Conservation (phyloP, 805 yeast genomes). For the Scheffersomyces ergatensis region DNA sequence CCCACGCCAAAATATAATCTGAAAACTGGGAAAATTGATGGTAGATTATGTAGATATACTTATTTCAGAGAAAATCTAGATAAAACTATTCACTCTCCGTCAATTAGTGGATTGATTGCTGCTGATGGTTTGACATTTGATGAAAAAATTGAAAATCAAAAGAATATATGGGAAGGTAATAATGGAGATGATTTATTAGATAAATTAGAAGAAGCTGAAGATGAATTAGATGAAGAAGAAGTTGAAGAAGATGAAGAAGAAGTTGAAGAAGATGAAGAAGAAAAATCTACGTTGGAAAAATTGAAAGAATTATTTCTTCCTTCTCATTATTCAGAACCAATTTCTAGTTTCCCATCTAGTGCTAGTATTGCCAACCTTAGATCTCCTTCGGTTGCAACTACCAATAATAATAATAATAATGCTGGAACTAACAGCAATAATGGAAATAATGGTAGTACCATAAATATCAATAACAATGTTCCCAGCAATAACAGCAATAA, state of each 20-base stretch:
- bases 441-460: not conserved
- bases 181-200: conserved; percentile 2
- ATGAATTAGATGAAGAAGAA: conserved; percentile 3
- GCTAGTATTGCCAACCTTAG: not conserved
- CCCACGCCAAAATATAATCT: conserved; percentile 2
- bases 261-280: conserved; percentile 4
- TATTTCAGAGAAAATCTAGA: conserved; percentile 88
- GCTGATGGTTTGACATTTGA: not conserved
- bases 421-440: not conserved
- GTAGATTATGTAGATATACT: conserved; percentile 64
- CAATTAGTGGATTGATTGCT: conserved; percentile 65
- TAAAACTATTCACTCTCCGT: conserved; percentile 87
- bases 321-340: conserved; percentile 11
- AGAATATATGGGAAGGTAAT: conserved; percentile 14
- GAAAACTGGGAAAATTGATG: conserved; percentile 10
- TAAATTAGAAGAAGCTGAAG: not conserved
- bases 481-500: too few relatives aligned
- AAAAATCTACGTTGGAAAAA: conserved; percentile 6
- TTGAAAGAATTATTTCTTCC: conserved; percentile 26
- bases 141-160: conserved; percentile 7
- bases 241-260: conserved; percentile 2
- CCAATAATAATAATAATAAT: not conserved
- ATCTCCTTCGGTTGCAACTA: not conserved
- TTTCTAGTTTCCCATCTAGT: conserved; percentile 5
- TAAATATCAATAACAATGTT: not conserved